Evolutionary conservation across 441 rosid genomes (phyloP), one percentile per base, ranked within the genome.

Genomic region (Lepidium campestre): DNA sequence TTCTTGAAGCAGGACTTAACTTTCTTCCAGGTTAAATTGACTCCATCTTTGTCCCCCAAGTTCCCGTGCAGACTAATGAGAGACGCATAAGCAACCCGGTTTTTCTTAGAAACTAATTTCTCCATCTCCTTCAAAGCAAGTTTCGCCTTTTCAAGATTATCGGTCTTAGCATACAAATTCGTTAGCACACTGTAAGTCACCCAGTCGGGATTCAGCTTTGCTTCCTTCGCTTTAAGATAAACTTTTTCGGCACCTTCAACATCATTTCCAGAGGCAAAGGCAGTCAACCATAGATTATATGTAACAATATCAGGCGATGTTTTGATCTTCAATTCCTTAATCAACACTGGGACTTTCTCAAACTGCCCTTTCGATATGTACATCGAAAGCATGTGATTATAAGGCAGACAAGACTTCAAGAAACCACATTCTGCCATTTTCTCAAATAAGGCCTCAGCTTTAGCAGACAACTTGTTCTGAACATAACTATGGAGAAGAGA

Each of bases 71-170:
- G 80, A 72, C 86, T 87, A 29, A 94, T 75, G 12, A 94, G 92
- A 42, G 96, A 94, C 32, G 89, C 83, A 75, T 78, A 91, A 31
- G 85, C 86, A 45, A 54, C 70, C 37, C 96, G 78, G 67, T 76
- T 82, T 55, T 81, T 79, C 32, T 71, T 78, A 7, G 89, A 79
- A 57, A 85, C 86, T 79, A 65, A 67, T 29, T 83, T 91, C 85
- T 94, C 97, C 96, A 87, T 88, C 78, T 89, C 96, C 74, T 84
- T 85, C 73, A 94, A 67, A 75, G 83, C 72, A 67, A 83, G 79
- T 10, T 57, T 77, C 36, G 97, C 96, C 70, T 84, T 82, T 31
- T 85, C 88, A 36, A 73, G 69, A 47, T 77, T 75, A 44, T 75
- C 74, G 2, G 61, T 82, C 80, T 82, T 91, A n/a, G 80, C 35